These are phyloP conservation scores for Microstegium vimineum DNA, from an alignment of 176 grass and related monocot genomes.

Conservation along the genomic window DNA sequence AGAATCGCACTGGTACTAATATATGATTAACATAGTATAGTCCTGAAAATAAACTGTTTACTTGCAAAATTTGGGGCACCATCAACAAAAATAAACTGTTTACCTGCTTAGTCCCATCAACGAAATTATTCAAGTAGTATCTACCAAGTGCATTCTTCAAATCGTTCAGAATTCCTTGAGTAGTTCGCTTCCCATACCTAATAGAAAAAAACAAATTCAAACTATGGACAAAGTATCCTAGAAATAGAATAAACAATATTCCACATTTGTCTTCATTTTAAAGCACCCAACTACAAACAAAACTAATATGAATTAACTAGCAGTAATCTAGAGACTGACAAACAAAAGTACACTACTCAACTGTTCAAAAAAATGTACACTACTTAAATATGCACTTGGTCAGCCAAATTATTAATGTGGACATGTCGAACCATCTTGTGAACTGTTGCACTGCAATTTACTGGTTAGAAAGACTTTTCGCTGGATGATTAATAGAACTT, in stretches of 20 bases:
- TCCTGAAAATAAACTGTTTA: slow-evolving; percentile 2
- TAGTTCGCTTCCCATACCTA: slow-evolving; percentile 82
- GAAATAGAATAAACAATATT: background rate
- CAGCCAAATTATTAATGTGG: slow-evolving; percentile 3
- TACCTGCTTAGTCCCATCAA: slow-evolving; percentile 95
- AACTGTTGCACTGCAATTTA: background rate
- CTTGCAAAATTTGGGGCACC: slow-evolving; percentile 1
- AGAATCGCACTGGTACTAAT: background rate
- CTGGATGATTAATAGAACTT: background rate
- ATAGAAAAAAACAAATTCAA: slow-evolving; percentile 7
- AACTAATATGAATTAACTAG: slow-evolving; percentile 5
- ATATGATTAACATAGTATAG: slow-evolving; percentile 2
- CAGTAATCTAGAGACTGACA: background rate
- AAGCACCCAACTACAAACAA: slow-evolving; percentile 1
- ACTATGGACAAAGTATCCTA: background rate
- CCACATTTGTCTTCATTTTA: background rate
- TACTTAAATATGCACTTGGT: background rate
- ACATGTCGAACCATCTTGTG: slow-evolving; percentile 8
- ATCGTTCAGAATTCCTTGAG: slow-evolving; percentile 80
- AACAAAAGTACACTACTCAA: background rate
- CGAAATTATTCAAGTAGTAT: slow-evolving; percentile 98
- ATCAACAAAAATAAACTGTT: slow-evolving; percentile 15
- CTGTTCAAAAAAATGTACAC: background rate
- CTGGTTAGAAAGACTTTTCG: background rate
- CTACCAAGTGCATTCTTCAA: slow-evolving; percentile 71